Base-by-base conservation (phyloP, 1,284 basidiomycete species). In the Phylloboletellus chloephorus region DNA sequence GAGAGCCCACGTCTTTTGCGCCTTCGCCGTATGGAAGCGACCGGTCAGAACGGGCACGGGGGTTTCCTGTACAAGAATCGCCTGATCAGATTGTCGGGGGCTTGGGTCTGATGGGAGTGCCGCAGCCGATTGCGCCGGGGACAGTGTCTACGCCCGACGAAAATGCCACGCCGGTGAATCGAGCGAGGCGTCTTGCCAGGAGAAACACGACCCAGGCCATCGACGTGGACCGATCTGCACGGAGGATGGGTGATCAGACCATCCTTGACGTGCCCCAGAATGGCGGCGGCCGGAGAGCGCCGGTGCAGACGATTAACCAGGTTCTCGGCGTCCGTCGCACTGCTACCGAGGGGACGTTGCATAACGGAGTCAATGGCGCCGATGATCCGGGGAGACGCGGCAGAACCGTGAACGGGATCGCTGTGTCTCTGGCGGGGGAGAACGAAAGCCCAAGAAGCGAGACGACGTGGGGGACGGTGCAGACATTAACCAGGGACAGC, bases 381-480 rank as follows among this genome's bases (percentile, higher is more conserved):
- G 51, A 35, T 26, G 46, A 47, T 12, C 19, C 31, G 8, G 25
- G 19, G 7, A 40, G 40, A 28, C 36, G 25, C 4, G 47, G 41
- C 19, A 48, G 48, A 26, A 28, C 26, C 11, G 37, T 32, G 28
- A 45, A 37, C 5, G 49, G 52, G n/a, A 20, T 49, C 12, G 39
- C 32, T 25, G 38, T 17, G 21, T 46, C 53, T 0, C 43, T 58
- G 16, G 39, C 30, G 0, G 37, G 38, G 5, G 54, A 48, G 35
- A 23, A 43, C 26, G 58, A 58, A 12, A 61, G 60, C 8, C 60
- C 58, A 9, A 48, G 60, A 32, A 63, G 58, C 38, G 62, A 56
- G 45, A 60, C 58, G 12, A 63, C 58, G 4, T 60, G 58, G 58
- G 58, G 58, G 24, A 60, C 58, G 9, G 49, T 63, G 2, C 56